Evolutionary conservation across 371 early-diverging fungal species (phyloP).

Genomic region (Umbelopsis sp.): DNA sequence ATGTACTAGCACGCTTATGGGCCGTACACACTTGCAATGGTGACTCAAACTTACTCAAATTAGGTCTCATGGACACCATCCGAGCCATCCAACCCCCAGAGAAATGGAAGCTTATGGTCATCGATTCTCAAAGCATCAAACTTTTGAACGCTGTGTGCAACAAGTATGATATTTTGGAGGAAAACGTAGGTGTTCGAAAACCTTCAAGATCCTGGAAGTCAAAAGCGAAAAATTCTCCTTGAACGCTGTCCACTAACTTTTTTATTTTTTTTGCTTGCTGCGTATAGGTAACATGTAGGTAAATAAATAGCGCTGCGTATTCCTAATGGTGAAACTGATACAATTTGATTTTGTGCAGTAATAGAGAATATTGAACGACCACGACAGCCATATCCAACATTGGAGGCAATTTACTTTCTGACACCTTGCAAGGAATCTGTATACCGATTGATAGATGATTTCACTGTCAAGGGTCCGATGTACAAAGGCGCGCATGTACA

Average conservation of each 20-base stretch:
- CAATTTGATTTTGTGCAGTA: constrained; percentile 27
- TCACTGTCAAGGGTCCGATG: constrained; percentile 56
- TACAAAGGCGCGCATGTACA: constrained; percentile 85
- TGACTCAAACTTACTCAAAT: background rate
- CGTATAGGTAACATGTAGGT: constrained; percentile 23
- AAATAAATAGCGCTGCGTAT: background rate
- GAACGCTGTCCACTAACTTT: no score
- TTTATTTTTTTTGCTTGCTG: no score
- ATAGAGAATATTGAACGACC: constrained; percentile 79
- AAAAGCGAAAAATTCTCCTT: no score
- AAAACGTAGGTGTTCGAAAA: constrained; percentile 75
- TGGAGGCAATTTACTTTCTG: constrained; percentile 92
- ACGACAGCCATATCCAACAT: constrained; percentile 82
- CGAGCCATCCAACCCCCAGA: constrained; percentile 67
- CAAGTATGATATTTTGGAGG: constrained; percentile 92
- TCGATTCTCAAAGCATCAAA: constrained; percentile 82
- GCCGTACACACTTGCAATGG: background rate
- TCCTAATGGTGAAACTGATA: background rate
- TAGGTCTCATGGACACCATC: constrained; percentile 75
- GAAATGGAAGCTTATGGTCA: constrained; percentile 91
- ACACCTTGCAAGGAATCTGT: constrained; percentile 83
- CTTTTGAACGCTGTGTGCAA: constrained; percentile 86
- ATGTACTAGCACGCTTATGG: background rate
- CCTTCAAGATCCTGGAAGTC: no score
- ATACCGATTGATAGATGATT: constrained; percentile 80